These are phyloP conservation scores for Talaromyces borbonicus DNA, from an alignment of 495 filamentous ascomycete species.

Conservation along the genomic window DNA sequence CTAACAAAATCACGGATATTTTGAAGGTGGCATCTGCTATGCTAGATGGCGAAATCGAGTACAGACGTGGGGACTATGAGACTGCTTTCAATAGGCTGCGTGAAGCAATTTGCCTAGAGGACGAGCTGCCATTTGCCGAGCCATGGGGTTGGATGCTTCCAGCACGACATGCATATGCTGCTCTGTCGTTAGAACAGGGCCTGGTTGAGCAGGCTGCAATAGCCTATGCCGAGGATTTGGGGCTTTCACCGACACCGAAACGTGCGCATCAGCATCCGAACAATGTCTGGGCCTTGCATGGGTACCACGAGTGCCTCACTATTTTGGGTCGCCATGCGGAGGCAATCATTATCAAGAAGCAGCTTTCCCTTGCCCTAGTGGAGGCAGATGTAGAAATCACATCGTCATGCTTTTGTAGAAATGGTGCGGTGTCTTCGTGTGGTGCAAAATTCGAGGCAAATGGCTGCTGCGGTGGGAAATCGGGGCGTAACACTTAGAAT, in stretches of 20 bases:
- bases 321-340: constrained; percentile 39
- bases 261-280: constrained; percentile 50
- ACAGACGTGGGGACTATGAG: constrained; percentile 46
- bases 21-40: constrained; percentile 48
- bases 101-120: constrained; percentile 41
- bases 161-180: constrained; percentile 54
- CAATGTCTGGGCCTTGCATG: constrained; percentile 61
- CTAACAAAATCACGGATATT: constrained; percentile 52
- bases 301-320: constrained; percentile 53
- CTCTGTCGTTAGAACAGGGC: constrained; percentile 52
- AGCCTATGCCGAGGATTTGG: constrained; percentile 53
- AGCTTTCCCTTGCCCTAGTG: constrained; percentile 38
- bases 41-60: constrained; percentile 60
- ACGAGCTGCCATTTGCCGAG: constrained; percentile 52
- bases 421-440: constrained; percentile 1
- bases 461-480: constrained; percentile 8
- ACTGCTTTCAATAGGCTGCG: constrained; percentile 46
- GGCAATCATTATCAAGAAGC: constrained; percentile 37
- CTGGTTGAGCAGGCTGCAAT: constrained; percentile 41
- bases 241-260: constrained; percentile 42
- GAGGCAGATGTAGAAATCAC: constrained; percentile 49
- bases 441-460: constrained; percentile 7
- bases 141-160: constrained; percentile 67
- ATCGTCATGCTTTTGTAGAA: constrained; percentile 53
- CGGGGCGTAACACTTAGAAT: constrained; percentile 8